Evolutionary conservation across 2,329 filamentous ascomycete species (phyloP).

Genomic region (Colletotrichum tropicicola): DNA sequence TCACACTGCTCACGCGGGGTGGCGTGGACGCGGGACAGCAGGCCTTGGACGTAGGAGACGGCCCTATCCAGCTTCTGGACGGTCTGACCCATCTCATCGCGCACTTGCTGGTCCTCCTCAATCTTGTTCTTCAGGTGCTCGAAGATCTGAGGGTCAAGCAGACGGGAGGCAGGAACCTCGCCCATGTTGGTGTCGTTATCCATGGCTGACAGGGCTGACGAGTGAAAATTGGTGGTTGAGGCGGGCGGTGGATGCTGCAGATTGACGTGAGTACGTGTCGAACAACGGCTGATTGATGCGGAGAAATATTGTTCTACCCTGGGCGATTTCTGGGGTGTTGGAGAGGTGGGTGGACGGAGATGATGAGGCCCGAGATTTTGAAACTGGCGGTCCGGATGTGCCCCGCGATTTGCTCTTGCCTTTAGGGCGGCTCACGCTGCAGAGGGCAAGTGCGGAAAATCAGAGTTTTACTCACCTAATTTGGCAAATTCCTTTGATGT

Average conservation of each 20-base stretch:
- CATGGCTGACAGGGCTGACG: slow-evolving; percentile 13
- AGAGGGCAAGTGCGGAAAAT: neutral
- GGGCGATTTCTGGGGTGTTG: too few relatives aligned
- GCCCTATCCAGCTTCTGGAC: slow-evolving; percentile 85
- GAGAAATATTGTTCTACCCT: too few relatives aligned
- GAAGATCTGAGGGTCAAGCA: slow-evolving; percentile 83
- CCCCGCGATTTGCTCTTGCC: neutral
- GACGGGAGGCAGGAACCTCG: slow-evolving; percentile 35
- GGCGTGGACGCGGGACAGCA: slow-evolving; percentile 89
- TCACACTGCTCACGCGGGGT: slow-evolving; percentile 72
- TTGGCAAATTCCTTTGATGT: neutral
- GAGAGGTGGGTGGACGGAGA: neutral
- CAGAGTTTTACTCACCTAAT: slow-evolving; percentile 20
- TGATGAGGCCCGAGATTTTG: neutral
- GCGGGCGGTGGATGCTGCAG: too few relatives aligned
- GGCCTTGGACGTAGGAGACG: slow-evolving; percentile 81
- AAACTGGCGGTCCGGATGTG: neutral
- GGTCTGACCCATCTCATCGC: slow-evolving; percentile 85
- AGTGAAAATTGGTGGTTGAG: neutral
- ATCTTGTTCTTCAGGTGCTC: slow-evolving; percentile 87
- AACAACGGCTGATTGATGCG: too few relatives aligned
- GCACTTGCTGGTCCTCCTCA: slow-evolving; percentile 84
- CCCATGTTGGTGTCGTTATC: slow-evolving; percentile 33
- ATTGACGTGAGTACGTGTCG: too few relatives aligned
- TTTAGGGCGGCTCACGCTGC: neutral